phyloP scores from a whole-genome alignment of 305 asterid species.

The Salvia sclarea region DNA sequence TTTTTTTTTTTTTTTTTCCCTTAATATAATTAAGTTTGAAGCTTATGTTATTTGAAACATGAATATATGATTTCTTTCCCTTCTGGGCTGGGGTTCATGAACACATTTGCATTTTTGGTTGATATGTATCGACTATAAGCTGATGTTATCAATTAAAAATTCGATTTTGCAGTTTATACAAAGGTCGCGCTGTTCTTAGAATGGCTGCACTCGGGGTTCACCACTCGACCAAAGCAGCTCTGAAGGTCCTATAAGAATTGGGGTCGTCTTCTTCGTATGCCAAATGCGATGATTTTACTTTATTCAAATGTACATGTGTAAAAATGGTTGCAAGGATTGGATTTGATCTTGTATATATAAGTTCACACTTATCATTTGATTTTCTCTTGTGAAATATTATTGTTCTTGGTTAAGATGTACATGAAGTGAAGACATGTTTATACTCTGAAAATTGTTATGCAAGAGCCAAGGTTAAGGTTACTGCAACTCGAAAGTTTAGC shows the following conservation, averaged over 20 bases:
- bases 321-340: slow-evolving; percentile 19
- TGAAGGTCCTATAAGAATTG: slow-evolving; percentile 49
- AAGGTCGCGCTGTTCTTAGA: slow-evolving; percentile 62
- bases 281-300: slow-evolving; percentile 12
- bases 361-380: neutral
- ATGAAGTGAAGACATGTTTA: too few species aligned
- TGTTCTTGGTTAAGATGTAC: slow-evolving; percentile 29
- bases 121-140: neutral
- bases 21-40: neutral
- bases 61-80: neutral
- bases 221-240: slow-evolving; percentile 67
- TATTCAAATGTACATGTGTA: slow-evolving; percentile 37
- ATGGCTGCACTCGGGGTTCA: slow-evolving; percentile 75
- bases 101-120: neutral
- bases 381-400: too few species aligned
- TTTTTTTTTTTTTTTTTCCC: too few species aligned
- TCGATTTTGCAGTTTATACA: slow-evolving; percentile 68
- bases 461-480: neutral
- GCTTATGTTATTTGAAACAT: neutral
- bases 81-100: neutral
- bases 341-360: slow-evolving; percentile 28
- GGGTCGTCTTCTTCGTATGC: slow-evolving; percentile 17
- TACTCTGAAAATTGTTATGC: neutral
- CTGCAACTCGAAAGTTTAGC: too few species aligned
- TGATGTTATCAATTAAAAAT: slow-evolving; percentile 19